phyloP scores from a whole-genome alignment of 140 eudicot species.

The Oenanthe javanica region DNA sequence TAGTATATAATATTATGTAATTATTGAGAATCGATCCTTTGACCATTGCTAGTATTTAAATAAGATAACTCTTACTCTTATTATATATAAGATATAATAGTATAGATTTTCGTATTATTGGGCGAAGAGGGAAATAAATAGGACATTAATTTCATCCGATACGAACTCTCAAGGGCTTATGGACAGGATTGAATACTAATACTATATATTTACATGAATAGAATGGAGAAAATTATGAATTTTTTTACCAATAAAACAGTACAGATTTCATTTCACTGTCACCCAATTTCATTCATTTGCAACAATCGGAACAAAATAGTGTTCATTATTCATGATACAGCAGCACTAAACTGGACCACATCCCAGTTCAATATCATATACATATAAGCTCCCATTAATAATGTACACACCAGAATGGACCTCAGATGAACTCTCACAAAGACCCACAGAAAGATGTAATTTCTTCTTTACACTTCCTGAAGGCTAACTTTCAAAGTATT shows the following conservation, averaged over 20 bases:
- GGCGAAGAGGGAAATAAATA: too few relatives aligned
- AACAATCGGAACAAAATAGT: neutral
- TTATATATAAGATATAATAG: too few relatives aligned
- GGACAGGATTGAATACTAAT: neutral
- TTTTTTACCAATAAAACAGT: neutral
- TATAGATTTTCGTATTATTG: too few relatives aligned
- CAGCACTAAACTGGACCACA: neutral
- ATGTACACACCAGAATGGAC: neutral
- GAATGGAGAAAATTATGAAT: neutral
- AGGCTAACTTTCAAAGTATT: neutral
- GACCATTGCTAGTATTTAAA: too few relatives aligned
- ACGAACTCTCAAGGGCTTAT: too few relatives aligned
- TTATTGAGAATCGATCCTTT: too few relatives aligned
- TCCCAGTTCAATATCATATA: neutral
- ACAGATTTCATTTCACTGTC: neutral
- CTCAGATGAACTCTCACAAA: conserved; percentile 2
- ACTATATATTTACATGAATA: too few relatives aligned
- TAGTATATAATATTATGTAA: too few relatives aligned
- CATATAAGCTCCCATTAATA: neutral
- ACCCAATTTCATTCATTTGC: neutral
- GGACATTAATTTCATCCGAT: too few relatives aligned
- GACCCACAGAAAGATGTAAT: neutral
- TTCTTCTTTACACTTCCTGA: conserved; percentile 4
- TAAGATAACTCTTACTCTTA: too few relatives aligned
- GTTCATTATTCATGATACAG: neutral